Evolutionary conservation across 1,284 basidiomycete species (phyloP).

Genomic region (Pseudozyma thailandica): DNA sequence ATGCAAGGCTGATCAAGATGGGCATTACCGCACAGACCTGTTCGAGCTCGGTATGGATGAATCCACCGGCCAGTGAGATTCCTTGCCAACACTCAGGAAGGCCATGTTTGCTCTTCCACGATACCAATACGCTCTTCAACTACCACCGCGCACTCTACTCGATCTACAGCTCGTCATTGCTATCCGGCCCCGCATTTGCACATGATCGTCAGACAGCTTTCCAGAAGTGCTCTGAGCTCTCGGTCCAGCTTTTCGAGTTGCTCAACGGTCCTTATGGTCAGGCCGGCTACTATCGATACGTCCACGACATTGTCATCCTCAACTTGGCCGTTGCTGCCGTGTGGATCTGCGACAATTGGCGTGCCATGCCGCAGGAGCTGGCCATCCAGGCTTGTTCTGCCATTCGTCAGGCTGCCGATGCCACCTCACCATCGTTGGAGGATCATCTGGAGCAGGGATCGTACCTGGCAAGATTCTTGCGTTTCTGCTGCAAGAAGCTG

Average conservation of each 20-base stretch:
- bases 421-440: conserved; percentile 44
- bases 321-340: conserved; percentile 49
- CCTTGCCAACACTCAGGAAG: conserved; percentile 48
- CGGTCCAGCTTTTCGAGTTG: conserved; percentile 48
- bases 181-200: conserved; percentile 32
- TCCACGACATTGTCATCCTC: conserved; percentile 54
- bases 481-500: conserved; percentile 53
- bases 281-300: conserved; percentile 47
- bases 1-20: conserved; percentile 51
- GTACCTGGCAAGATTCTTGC: conserved; percentile 45
- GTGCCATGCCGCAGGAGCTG: conserved; percentile 49
- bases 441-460: conserved; percentile 46
- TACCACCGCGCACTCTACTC: conserved; percentile 52
- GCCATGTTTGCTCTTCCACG: conserved; percentile 48
- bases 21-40: conserved; percentile 45
- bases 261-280: conserved; percentile 47
- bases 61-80: conserved; percentile 49
- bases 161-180: conserved; percentile 44
- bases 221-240: conserved; percentile 47
- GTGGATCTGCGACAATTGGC: conserved; percentile 55
- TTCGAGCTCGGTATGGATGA: conserved; percentile 41
- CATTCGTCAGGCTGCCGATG: conserved; percentile 46
- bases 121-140: conserved; percentile 53
- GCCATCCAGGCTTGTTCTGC: conserved; percentile 41
- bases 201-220: conserved; percentile 45